Conservation (phyloP, 2,329 filamentous ascomycete species). For the Pseudogymnoascus sp. region DNA sequence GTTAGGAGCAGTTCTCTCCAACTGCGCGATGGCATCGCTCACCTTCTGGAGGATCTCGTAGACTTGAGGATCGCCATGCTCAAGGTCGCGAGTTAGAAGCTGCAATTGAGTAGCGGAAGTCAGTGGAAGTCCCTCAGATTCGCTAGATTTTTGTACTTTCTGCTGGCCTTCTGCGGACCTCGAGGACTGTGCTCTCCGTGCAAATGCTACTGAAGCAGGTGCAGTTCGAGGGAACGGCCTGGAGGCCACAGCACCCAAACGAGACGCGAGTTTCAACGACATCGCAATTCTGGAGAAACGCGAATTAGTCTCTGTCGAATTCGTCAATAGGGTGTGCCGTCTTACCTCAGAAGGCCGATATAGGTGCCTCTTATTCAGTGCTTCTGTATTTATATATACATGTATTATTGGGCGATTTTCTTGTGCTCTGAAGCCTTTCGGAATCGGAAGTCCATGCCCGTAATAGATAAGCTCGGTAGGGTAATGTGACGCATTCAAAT, state of each 20-base stretch:
- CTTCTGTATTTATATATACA: slow-evolving; percentile 7
- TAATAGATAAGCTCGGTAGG: slow-evolving; percentile 7
- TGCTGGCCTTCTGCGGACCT: slow-evolving; percentile 47
- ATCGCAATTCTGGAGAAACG: slow-evolving; percentile 7
- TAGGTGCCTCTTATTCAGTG: slow-evolving; percentile 2
- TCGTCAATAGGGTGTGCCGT: slow-evolving; percentile 7
- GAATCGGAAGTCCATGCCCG: slow-evolving; percentile 9
- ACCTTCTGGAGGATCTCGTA: slow-evolving; percentile 90
- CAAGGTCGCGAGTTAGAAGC: slow-evolving; percentile 71
- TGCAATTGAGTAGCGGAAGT: slow-evolving; percentile 32
- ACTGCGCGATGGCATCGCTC: slow-evolving; percentile 20
- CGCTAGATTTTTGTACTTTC: slow-evolving; percentile 35
- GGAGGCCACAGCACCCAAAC: slow-evolving; percentile 8
- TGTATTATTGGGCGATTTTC: background rate
- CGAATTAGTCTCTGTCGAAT: slow-evolving; percentile 3
- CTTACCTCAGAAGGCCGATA: slow-evolving; percentile 9
- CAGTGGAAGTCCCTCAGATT: slow-evolving; percentile 15
- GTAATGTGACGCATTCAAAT: slow-evolving; percentile 10
- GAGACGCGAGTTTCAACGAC: slow-evolving; percentile 9
- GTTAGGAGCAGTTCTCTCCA: slow-evolving; percentile 2
- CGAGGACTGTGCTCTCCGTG: slow-evolving; percentile 5
- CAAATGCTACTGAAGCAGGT: slow-evolving; percentile 4
- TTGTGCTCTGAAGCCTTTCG: slow-evolving; percentile 4
- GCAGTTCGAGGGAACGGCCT: slow-evolving; percentile 7
- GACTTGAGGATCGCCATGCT: slow-evolving; percentile 78